Evolutionary conservation across 129 eudicot genomes (phyloP).

Genomic region (Flaveria bidentis): DNA sequence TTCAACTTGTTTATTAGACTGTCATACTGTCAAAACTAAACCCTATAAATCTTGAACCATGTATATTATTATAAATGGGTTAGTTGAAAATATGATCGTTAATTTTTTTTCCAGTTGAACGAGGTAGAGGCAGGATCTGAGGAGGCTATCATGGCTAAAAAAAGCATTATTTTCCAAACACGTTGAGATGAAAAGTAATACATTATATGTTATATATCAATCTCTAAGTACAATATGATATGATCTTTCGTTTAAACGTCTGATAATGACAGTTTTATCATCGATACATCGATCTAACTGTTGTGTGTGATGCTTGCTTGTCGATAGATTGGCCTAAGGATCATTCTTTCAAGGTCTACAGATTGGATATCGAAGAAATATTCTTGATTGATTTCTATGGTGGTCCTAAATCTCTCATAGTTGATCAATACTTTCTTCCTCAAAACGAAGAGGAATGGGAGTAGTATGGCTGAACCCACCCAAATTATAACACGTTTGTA

Average conservation of each 20-base stretch:
- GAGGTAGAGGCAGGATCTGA: constrained; percentile 46
- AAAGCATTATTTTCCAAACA: constrained; percentile 72
- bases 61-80: neutral
- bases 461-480: neutral
- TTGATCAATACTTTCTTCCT: constrained; percentile 9
- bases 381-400: constrained; percentile 85
- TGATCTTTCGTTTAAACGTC: neutral
- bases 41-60: too few relatives aligned
- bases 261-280: neutral
- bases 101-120: constrained; percentile 54
- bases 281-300: neutral
- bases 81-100: neutral
- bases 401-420: constrained; percentile 52
- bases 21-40: too few relatives aligned
- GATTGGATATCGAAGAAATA: constrained; percentile 70
- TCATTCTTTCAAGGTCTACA: constrained; percentile 76
- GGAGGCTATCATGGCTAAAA: constrained; percentile 65
- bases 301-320: constrained; percentile 10
- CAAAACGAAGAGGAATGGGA: neutral
- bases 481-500: neutral
- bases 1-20: too few relatives aligned
- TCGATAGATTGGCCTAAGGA: constrained; percentile 74
- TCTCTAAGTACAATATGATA: too few relatives aligned
- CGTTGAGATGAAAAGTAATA: constrained; percentile 76
- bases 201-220: neutral